Evolutionary conservation across 225 moss, liverwort and hornwort species (phyloP).

Genomic region (Lunularia cruciata): DNA sequence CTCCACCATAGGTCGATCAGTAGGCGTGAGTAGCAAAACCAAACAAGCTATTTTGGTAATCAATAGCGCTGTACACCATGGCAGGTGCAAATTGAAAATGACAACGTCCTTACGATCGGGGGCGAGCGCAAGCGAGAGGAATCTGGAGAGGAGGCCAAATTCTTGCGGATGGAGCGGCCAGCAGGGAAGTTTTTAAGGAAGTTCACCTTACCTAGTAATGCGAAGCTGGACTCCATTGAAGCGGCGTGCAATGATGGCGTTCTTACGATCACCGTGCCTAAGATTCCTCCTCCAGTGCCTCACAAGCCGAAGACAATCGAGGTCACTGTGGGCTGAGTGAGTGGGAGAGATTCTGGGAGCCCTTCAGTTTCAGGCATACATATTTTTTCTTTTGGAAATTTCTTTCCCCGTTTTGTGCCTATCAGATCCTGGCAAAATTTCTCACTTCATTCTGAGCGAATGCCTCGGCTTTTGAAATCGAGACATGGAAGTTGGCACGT

Average conservation of each 20-base stretch:
- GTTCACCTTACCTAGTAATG: neutral
- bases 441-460: too few relatives aligned
- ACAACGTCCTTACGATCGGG: neutral
- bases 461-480: too few relatives aligned
- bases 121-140: constrained; percentile 1
- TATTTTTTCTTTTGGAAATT: too few relatives aligned
- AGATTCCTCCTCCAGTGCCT: neutral
- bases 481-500: too few relatives aligned
- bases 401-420: too few relatives aligned
- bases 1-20: too few relatives aligned
- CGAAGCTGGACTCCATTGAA: neutral
- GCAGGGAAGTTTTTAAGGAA: neutral
- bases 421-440: too few relatives aligned
- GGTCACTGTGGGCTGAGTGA: neutral
- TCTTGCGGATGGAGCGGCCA: neutral
- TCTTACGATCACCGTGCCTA: neutral
- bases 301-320: constrained; percentile 9
- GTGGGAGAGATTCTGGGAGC: too few relatives aligned
- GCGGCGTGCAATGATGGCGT: neutral
- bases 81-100: neutral
- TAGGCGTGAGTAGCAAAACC: too few relatives aligned
- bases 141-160: neutral
- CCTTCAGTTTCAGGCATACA: too few relatives aligned
- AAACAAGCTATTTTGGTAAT: too few relatives aligned
- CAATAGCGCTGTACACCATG: neutral